These are phyloP conservation scores for Pelargonium fulgidum DNA, from an alignment of 441 rosid species.

Conservation along the genomic window DNA sequence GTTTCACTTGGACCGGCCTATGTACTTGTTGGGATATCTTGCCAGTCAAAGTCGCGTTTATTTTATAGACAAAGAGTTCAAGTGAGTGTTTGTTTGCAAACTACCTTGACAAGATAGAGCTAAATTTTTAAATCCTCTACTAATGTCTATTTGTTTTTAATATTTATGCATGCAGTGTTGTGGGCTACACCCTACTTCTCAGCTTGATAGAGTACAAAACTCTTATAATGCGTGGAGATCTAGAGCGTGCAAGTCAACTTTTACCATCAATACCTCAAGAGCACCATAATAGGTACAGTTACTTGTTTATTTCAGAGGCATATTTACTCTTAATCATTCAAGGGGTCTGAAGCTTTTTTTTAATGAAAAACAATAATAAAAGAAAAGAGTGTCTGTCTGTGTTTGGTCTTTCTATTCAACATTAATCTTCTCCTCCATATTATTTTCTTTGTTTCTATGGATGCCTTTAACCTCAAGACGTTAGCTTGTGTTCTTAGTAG, in stretches of 20 bases:
- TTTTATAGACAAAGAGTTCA: slow-evolving; percentile 94
- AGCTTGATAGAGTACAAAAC: slow-evolving; percentile 98
- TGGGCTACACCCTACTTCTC: slow-evolving; percentile 95
- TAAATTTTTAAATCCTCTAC: neutral
- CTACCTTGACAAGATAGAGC: neutral
- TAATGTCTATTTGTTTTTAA: slow-evolving; percentile 18
- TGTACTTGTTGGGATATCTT: slow-evolving; percentile 96
- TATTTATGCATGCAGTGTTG: slow-evolving; percentile 47
- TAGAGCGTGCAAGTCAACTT: slow-evolving; percentile 75
- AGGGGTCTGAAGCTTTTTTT: neutral
- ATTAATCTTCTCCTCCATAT: neutral
- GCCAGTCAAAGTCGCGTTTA: slow-evolving; percentile 93
- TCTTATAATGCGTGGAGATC: slow-evolving; percentile 98
- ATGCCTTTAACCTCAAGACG: neutral
- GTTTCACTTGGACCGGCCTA: slow-evolving; percentile 98
- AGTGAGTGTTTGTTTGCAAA: slow-evolving; percentile 44
- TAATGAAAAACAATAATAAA: neutral
- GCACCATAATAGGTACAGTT: slow-evolving; percentile 74
- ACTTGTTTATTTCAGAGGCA: slow-evolving; percentile 8
- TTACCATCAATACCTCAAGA: slow-evolving; percentile 93
- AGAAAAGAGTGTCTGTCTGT: neutral
- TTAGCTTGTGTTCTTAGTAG: neutral
- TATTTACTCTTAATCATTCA: neutral
- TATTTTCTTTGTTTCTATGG: neutral
- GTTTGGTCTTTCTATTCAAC: neutral